Conservation (phyloP, 2,329 filamentous ascomycete species). For the Bisporella sp. region DNA sequence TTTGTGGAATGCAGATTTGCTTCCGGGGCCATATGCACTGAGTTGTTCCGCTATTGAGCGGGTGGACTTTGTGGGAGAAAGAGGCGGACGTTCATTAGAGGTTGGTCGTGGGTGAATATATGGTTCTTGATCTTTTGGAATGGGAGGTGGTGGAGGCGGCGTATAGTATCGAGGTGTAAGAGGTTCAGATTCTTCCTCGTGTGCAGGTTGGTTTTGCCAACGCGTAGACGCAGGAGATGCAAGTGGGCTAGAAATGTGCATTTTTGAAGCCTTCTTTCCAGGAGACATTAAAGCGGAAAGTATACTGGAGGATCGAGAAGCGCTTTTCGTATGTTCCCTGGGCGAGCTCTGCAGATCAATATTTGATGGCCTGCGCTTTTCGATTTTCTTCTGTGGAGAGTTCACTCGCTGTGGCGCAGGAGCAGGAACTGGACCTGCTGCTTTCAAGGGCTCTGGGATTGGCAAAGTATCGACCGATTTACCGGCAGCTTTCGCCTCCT, state of each 20-base stretch:
- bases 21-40: slow-evolving; percentile 6
- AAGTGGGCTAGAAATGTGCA: slow-evolving; percentile 59
- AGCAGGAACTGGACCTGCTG: slow-evolving; percentile 21
- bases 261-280: slow-evolving; percentile 27
- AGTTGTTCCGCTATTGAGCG: slow-evolving; percentile 23
- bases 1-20: background rate
- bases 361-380: slow-evolving; percentile 38
- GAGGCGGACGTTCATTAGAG: slow-evolving; percentile 10
- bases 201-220: slow-evolving; percentile 45
- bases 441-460: slow-evolving; percentile 16
- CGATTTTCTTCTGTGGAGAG: slow-evolving; percentile 37
- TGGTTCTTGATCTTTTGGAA: slow-evolving; percentile 41
- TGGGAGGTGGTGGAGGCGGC: slow-evolving; percentile 48
- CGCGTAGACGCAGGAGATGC: slow-evolving; percentile 56
- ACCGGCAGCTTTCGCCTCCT: slow-evolving; percentile 58
- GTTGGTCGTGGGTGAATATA: slow-evolving; percentile 18
- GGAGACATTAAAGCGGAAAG: slow-evolving; percentile 57
- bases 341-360: slow-evolving; percentile 33
- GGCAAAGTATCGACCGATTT: slow-evolving; percentile 39
- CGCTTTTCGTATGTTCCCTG: slow-evolving; percentile 32
- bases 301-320: slow-evolving; percentile 52
- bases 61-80: slow-evolving; percentile 15
- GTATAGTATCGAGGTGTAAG: slow-evolving; percentile 53
- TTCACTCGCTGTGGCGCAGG: slow-evolving; percentile 22
- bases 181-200: slow-evolving; percentile 43